Conservation (phyloP, 148 eudicot genomes). For the Chenopodium quinoa region DNA sequence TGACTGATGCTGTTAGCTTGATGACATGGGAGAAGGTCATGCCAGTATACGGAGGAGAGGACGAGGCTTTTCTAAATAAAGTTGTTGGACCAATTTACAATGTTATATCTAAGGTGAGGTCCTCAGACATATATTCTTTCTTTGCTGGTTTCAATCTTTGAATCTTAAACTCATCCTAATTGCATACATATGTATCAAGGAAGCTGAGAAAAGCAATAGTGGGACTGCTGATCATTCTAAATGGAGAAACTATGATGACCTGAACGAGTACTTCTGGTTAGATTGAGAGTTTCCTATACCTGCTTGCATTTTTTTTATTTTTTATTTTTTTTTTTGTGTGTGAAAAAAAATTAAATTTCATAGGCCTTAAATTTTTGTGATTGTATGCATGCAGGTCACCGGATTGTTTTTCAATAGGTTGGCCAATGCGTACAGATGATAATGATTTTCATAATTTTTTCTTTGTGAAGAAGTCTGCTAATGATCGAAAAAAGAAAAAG, state of each 20-base stretch:
- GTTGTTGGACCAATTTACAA: conserved; percentile 66
- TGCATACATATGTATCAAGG: conserved; percentile 48
- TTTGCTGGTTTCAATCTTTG: background rate
- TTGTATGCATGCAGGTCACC: conserved; percentile 59
- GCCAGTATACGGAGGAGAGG: conserved; percentile 84
- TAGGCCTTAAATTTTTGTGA: conserved; percentile 7
- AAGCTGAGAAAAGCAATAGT: conserved; percentile 72
- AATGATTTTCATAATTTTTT: conserved; percentile 94
- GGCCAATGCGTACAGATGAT: conserved; percentile 74
- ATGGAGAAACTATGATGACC: conserved; percentile 98
- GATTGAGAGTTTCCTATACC: conserved; percentile 10
- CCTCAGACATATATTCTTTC: conserved; percentile 16
- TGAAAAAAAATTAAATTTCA: background rate
- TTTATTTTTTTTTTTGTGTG: no score
- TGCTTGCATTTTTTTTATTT: background rate
- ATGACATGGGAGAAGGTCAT: conserved; percentile 73
- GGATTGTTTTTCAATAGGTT: conserved; percentile 81
- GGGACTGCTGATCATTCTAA: conserved; percentile 85
- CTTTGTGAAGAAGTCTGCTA: conserved; percentile 29
- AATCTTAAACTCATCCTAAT: conserved; percentile 21
- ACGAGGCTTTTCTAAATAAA: conserved; percentile 66
- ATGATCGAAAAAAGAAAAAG: conserved; percentile 29
- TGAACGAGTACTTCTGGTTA: conserved; percentile 94
- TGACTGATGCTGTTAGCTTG: conserved; percentile 76
- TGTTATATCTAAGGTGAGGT: conserved; percentile 87